Percentiles rank a stretch among this genome's conserved stretches.
phyloP scores from a whole-genome alignment of 2,329 filamentous ascomycete genomes.

The Cladosporium phlei region DNA sequence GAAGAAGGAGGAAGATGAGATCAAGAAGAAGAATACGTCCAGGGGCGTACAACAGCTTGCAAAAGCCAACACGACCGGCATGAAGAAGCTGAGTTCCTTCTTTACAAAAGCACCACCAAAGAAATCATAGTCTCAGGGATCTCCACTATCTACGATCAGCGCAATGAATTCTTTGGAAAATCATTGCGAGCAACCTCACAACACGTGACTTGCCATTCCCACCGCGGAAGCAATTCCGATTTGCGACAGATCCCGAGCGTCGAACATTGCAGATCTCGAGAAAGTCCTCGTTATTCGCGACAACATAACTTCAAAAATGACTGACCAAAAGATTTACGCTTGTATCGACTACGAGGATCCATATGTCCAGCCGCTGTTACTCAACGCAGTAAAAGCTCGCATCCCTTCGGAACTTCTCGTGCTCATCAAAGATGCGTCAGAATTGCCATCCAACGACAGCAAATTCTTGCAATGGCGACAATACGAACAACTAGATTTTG shows the following conservation, averaged over 20 bases:
- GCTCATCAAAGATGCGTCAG: slow-evolving; percentile 49
- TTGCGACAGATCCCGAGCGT: background rate
- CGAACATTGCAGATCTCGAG: background rate
- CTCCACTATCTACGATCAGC: too few relatives aligned
- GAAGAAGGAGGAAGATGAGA: slow-evolving; percentile 84
- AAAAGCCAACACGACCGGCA: slow-evolving; percentile 86
- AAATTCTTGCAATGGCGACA: slow-evolving; percentile 71
- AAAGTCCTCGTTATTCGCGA: background rate
- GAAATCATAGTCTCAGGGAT: too few relatives aligned
- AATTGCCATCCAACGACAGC: slow-evolving; percentile 42
- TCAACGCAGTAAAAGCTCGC: slow-evolving; percentile 62
- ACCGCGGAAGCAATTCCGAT: slow-evolving; percentile 1
- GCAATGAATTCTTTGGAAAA: too few relatives aligned
- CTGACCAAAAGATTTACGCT: slow-evolving; percentile 52
- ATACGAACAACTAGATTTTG: slow-evolving; percentile 86
- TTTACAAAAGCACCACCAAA: slow-evolving; percentile 61
- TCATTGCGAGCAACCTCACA: background rate
- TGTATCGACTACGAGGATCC: slow-evolving; percentile 78
- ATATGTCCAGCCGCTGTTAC: slow-evolving; percentile 84
- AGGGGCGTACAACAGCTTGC: slow-evolving; percentile 72
- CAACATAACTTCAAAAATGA: slow-evolving; percentile 11
- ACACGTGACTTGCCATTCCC: slow-evolving; percentile 1
- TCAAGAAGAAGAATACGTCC: slow-evolving; percentile 74
- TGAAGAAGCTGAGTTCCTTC: slow-evolving; percentile 96
- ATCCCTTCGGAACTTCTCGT: slow-evolving; percentile 47